Conservation (phyloP, 2,329 filamentous ascomycete genomes). For the Rhexocercosporidium sp. region DNA sequence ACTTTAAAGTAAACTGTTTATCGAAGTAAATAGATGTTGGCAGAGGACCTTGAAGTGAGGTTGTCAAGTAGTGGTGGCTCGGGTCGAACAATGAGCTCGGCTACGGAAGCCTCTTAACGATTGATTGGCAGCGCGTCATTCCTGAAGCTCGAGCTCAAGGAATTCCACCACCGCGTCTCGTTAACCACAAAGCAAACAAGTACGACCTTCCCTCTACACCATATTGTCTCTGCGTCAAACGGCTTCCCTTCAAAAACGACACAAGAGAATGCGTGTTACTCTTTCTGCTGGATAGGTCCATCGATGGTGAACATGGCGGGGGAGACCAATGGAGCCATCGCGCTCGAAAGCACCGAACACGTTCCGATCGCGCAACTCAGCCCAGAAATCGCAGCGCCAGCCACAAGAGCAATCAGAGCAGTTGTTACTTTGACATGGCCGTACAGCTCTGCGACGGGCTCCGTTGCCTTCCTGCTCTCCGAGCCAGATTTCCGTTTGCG, state of each 20-base stretch:
- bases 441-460: slow-evolving; percentile 77
- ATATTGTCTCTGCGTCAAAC: neutral
- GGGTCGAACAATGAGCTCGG: neutral
- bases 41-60: too few relatives aligned
- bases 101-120: neutral
- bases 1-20: neutral
- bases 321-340: slow-evolving; percentile 13
- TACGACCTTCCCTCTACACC: neutral
- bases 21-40: too few relatives aligned
- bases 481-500: slow-evolving; percentile 86
- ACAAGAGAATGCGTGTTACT: neutral
- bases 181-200: slow-evolving; percentile 3
- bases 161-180: slow-evolving; percentile 1
- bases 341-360: slow-evolving; percentile 39
- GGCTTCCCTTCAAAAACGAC: neutral
- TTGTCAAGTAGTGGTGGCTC: neutral
- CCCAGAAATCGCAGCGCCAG: slow-evolving; percentile 51
- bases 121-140: slow-evolving; percentile 15
- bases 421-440: slow-evolving; percentile 90
- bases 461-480: slow-evolving; percentile 79
- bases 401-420: slow-evolving; percentile 62
- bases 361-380: slow-evolving; percentile 62
- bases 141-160: neutral
- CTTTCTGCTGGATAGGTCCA: slow-evolving; percentile 15
- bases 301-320: slow-evolving; percentile 30